A percentile compares a stretch with the other conserved stretches of the same genome.
phyloP scores from a whole-genome alignment of 2,329 filamentous ascomycete species.

The Fusarium avenaceum region DNA sequence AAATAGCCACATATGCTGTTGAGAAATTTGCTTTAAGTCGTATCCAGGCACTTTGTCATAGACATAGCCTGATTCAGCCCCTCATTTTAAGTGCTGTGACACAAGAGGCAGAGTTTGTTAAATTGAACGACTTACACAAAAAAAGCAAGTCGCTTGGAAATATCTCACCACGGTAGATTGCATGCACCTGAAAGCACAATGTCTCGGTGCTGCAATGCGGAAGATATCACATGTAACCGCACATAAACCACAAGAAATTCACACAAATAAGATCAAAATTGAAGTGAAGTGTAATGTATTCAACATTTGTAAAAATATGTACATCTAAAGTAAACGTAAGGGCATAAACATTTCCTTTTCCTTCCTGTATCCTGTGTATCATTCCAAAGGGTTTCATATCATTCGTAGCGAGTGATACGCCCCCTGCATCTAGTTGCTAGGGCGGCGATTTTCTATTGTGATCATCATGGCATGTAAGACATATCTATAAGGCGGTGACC shows the following conservation, averaged over 20 bases:
- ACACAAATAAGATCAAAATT: slow-evolving; percentile 7
- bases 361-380: slow-evolving; percentile 44
- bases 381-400: slow-evolving; percentile 42
- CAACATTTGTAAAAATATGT: slow-evolving; percentile 31
- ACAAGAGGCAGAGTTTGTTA: slow-evolving; percentile 14
- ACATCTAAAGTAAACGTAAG: slow-evolving; percentile 33
- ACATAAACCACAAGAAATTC: background rate
- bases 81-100: slow-evolving; percentile 23
- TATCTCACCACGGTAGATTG: background rate
- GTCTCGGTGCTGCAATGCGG: slow-evolving; percentile 4
- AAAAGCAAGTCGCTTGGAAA: slow-evolving; percentile 4
- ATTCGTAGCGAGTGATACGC: slow-evolving; percentile 41
- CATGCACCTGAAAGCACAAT: slow-evolving; percentile 4
- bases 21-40: slow-evolving; percentile 27
- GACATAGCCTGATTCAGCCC: slow-evolving; percentile 14
- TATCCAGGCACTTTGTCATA: slow-evolving; percentile 15
- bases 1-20: slow-evolving; percentile 25
- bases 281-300: slow-evolving; percentile 26
- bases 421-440: slow-evolving; percentile 33
- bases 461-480: slow-evolving; percentile 40
- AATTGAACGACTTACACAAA: background rate
- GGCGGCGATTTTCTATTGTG: slow-evolving; percentile 44
- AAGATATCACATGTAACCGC: background rate
- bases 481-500: slow-evolving; percentile 41
- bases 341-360: slow-evolving; percentile 32